A percentile compares a stretch with the other conserved stretches of the same genome.
These are phyloP conservation scores for Pseudocercospora musae DNA, from an alignment of 2,329 filamentous ascomycete genomes.

Conservation along the genomic window DNA sequence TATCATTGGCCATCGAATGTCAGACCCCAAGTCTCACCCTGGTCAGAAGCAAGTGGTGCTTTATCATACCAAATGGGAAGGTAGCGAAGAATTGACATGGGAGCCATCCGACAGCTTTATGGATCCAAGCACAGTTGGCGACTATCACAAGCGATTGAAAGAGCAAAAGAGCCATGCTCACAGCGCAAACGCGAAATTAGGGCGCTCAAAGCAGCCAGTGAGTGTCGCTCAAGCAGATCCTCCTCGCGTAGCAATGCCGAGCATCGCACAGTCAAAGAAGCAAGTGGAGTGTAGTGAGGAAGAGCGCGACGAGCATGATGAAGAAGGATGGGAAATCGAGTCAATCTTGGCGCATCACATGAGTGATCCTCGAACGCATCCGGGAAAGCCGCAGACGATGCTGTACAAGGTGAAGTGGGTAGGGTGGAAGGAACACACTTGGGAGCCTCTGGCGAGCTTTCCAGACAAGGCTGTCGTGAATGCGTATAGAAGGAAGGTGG, in stretches of 20 bases:
- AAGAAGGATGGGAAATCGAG: slow-evolving; percentile 27
- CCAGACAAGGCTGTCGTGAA: slow-evolving; percentile 22
- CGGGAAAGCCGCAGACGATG: slow-evolving; percentile 29
- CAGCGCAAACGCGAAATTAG: slow-evolving; percentile 6
- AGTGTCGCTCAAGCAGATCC: background rate
- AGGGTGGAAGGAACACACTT: slow-evolving; percentile 28
- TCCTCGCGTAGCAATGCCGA: background rate
- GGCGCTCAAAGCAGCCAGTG: background rate
- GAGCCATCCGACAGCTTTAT: slow-evolving; percentile 34
- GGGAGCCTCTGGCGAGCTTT: slow-evolving; percentile 28
- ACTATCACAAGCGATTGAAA: slow-evolving; percentile 26
- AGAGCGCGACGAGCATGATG: slow-evolving; percentile 3
- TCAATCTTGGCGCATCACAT: slow-evolving; percentile 27
- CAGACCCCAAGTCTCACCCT: slow-evolving; percentile 32
- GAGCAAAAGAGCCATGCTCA: slow-evolving; percentile 8
- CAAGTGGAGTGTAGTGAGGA: background rate
- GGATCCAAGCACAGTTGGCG: slow-evolving; percentile 26
- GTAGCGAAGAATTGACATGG: slow-evolving; percentile 33
- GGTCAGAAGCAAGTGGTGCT: slow-evolving; percentile 31
- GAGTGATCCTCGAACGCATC: slow-evolving; percentile 29
- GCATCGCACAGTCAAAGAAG: background rate
- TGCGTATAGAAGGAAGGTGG: slow-evolving; percentile 21
- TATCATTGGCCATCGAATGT: slow-evolving; percentile 31
- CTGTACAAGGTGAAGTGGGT: slow-evolving; percentile 34
- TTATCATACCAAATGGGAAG: slow-evolving; percentile 36